Base-by-base conservation (phyloP, 495 filamentous ascomycete genomes). In the Viridothelium virens region DNA sequence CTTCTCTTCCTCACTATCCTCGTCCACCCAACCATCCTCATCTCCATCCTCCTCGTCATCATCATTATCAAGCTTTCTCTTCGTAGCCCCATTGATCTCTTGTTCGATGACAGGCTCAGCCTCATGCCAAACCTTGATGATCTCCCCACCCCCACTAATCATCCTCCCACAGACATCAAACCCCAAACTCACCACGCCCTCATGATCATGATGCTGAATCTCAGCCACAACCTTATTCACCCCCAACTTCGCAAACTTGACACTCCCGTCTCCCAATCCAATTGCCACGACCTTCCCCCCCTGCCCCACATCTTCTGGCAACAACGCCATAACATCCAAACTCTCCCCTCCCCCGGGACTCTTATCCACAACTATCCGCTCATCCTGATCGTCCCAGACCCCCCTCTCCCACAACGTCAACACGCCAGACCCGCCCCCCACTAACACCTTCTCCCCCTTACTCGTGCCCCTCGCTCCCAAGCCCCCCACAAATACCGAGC, bases 341-440 rank as follows among this genome's bases (percentile, higher is more conserved):
- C 86, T 86, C 69, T 92, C 91, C 34, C 81, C 82, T 38, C 83
- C 87, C 18, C 78, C 83, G 7, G 70, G 72, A 31, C 76, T 76
- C 25, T 80, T 76, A 63, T 87, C 82, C 9, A 96, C 82, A 61
- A 88, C 83, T 66, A 97, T 86, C 3, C 91, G 84, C 74, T 96
- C 91, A 68, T 94, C 89, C 74, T 96, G 91, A 76, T 96, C 92
- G 70, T 96, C 92, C 92, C 94, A 97, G 1, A 86, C 83, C 1
- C 92, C 94, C 69, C 85, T 88, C 71, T 97, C 92, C 94, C 94
- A 98, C 2, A 97, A 79, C 10, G 92, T 95, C 68, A 97, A 70
- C 4, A 96, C 84, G 16, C 94, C 94, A 9, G 82, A 85, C 11
- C 86, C 85, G 14, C 87, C 89, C 38, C 94, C 94, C 1, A 96